phyloP scores from a whole-genome alignment of 2,329 filamentous ascomycete genomes.

The Arthrobotrys sinensis region DNA sequence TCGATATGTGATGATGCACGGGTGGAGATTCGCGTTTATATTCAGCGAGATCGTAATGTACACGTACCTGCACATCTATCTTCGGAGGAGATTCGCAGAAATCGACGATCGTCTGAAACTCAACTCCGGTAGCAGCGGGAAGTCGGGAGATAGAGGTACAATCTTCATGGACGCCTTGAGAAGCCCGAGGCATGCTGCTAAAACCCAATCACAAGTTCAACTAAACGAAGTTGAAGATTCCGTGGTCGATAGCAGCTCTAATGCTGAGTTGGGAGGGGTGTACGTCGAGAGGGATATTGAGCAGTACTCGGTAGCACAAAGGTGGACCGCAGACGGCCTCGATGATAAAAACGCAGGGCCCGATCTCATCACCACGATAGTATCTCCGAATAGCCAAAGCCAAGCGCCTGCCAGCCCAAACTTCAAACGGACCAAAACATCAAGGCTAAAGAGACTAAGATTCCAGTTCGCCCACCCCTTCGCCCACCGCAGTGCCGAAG shows the following conservation, averaged over 20 bases:
- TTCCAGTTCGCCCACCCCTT: slow-evolving; percentile 44
- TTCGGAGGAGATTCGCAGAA: slow-evolving; percentile 30
- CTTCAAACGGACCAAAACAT: background rate
- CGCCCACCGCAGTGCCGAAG: slow-evolving; percentile 25
- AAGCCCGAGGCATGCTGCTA: background rate
- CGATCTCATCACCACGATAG: background rate
- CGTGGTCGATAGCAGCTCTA: background rate
- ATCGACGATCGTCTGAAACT: slow-evolving; percentile 18
- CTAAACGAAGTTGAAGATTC: background rate
- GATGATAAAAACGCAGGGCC: background rate
- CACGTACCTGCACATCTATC: slow-evolving; percentile 67
- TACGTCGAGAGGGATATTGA: background rate
- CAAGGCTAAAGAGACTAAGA: background rate
- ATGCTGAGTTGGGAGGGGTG: background rate
- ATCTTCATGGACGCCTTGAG: background rate
- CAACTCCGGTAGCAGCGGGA: slow-evolving; percentile 2
- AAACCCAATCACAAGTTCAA: background rate
- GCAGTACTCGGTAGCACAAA: background rate
- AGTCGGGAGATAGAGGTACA: background rate
- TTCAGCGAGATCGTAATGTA: slow-evolving; percentile 68
- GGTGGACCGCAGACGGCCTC: background rate
- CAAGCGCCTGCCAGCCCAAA: background rate
- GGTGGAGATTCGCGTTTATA: slow-evolving; percentile 70
- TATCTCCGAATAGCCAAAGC: background rate
- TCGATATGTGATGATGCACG: slow-evolving; percentile 69